Base-by-base conservation (phyloP, 2,329 filamentous ascomycete species). In the Ophiostoma sp. region DNA sequence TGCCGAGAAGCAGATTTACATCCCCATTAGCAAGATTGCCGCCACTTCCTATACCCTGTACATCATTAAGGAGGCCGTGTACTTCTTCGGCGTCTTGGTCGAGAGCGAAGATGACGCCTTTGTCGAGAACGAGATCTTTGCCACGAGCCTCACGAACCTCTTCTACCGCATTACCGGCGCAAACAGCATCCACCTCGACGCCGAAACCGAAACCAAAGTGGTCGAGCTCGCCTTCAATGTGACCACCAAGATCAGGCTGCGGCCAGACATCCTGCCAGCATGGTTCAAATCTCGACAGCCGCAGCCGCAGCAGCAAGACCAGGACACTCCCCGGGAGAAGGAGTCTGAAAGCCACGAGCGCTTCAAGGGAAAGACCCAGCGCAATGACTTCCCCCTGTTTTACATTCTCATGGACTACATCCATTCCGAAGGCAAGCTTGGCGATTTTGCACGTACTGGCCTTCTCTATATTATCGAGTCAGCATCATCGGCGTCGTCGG, bases 61-160 rank as follows among this genome's bases (percentile, higher is more conserved):
- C 77, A 90, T 97, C 76, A 90, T 98, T 75, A 89, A 90, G 74
- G 91, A 94, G 76, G 91, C 92, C 35, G 90, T 97, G 52, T 83
- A 90, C 57, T 89, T 97, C 77, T 97, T 97, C 79, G 93, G 92
- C 71, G 93, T 93, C 20, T 85, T 99, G 73, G 92, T 98, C 76
- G 95, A 99, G 80, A 95, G 93, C 78, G 95, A 98, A 79, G 94
- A 97, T 80, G 95, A 97, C 77, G 93, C 93, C 48, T 96, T 98
- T 76, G 87, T 97, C 67, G 92, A 96, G 77, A 96, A 91, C 76
- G 87, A 90, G 41, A 85, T 87, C 69, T 99, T 99, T 78, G 93
- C 95, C 2, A 87, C 89, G 71, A 94, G 92, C 76, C 80, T 99
- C 76, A 95, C 96, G 77, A 92, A 93, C 75, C 86, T 99, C 72